These are phyloP conservation scores for Xylaria castorea DNA, from an alignment of 495 filamentous ascomycete genomes.

Conservation along the genomic window DNA sequence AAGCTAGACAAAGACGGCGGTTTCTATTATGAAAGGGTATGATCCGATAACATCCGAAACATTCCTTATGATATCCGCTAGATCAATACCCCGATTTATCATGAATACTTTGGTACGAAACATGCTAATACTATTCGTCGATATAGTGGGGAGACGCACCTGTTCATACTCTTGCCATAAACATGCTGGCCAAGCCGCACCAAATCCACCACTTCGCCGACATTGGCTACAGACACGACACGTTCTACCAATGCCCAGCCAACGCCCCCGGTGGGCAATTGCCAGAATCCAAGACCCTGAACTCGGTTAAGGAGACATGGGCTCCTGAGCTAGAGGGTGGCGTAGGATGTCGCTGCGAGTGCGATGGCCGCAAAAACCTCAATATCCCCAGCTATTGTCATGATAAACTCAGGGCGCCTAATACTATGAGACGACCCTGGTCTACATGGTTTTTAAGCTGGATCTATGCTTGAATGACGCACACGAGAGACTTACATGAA, in stretches of 20 bases:
- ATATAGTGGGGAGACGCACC: constrained; percentile 62
- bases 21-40: constrained; percentile 60
- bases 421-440: constrained; percentile 38
- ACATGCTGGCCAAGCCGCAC: constrained; percentile 55
- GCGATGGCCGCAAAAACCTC: constrained; percentile 44
- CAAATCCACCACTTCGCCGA: constrained; percentile 61
- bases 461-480: constrained; percentile 20
- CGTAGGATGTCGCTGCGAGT: constrained; percentile 54
- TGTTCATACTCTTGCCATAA: constrained; percentile 59
- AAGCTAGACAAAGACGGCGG: constrained; percentile 57
- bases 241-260: constrained; percentile 54
- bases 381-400: constrained; percentile 47
- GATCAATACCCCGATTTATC: neutral
- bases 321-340: constrained; percentile 46
- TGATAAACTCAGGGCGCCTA: constrained; percentile 46
- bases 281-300: constrained; percentile 41
- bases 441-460: constrained; percentile 39
- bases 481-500: neutral
- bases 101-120: neutral
- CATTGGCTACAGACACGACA: constrained; percentile 60
- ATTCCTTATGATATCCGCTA: neutral
- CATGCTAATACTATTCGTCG: constrained; percentile 16
- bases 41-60: neutral
- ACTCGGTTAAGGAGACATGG: constrained; percentile 33
- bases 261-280: constrained; percentile 52